Evolutionary conservation across 768 basidiomycete species (phyloP).

Genomic region (Tylopilus subfusipes): DNA sequence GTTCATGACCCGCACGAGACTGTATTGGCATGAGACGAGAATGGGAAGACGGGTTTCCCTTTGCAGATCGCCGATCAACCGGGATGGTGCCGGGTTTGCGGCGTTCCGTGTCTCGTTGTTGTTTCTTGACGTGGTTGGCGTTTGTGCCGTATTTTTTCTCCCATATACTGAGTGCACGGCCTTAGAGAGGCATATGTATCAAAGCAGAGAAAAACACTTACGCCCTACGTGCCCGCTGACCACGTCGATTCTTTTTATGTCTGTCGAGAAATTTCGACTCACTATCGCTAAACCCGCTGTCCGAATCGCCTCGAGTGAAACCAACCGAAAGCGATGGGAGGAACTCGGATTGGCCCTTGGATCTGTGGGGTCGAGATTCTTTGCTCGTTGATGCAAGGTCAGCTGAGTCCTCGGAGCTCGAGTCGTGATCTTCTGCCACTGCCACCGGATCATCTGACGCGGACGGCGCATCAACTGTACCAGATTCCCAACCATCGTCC

Average conservation of each 20-base stretch:
- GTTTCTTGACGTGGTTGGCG: conserved; percentile 89
- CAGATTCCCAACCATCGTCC: conserved; percentile 42
- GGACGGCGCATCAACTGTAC: conserved; percentile 33
- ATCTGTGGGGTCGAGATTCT: conserved; percentile 22
- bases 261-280: conserved; percentile 54
- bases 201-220: conserved; percentile 44
- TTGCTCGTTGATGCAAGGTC: conserved; percentile 16
- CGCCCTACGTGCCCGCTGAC: conserved; percentile 93
- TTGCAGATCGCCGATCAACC: conserved; percentile 20
- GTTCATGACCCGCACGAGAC: conserved; percentile 1
- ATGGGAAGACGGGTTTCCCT: conserved; percentile 1
- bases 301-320: conserved; percentile 75
- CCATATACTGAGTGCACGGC: conserved; percentile 70
- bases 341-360: conserved; percentile 53
- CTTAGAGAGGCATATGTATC: neutral
- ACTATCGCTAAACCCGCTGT: conserved; percentile 70
- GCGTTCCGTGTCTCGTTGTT: conserved; percentile 21
- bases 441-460: conserved; percentile 34
- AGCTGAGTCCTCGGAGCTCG: conserved; percentile 17
- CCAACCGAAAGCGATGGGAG: conserved; percentile 87
- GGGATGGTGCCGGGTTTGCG: conserved; percentile 11
- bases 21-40: neutral
- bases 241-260: conserved; percentile 80
- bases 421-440: conserved; percentile 30
- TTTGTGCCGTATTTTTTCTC: conserved; percentile 92